A percentile compares a stretch with the other conserved stretches of the same genome.
Conservation (phyloP, 2,329 filamentous ascomycete genomes). For the Fusarium oxysporum region DNA sequence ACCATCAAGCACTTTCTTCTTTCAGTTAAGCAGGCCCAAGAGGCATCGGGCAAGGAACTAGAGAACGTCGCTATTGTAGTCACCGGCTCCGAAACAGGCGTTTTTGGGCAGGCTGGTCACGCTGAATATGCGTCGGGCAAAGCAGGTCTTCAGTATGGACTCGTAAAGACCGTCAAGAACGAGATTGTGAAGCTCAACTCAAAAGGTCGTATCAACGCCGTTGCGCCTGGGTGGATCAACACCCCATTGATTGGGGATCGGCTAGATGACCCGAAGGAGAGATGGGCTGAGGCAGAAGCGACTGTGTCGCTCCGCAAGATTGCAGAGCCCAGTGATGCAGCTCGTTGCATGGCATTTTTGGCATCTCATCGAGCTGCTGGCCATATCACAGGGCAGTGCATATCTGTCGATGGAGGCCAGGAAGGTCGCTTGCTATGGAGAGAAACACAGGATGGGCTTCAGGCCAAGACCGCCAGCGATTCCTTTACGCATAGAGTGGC, state of each 20-base stretch:
- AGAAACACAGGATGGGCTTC: background rate
- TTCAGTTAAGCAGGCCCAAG: rapidly evolving
- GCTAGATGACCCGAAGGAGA: background rate
- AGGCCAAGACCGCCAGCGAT: rapidly evolving
- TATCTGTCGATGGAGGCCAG: background rate
- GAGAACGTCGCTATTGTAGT: background rate
- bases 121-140: background rate
- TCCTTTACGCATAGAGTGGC: rapidly evolving
- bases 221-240: slow-evolving; percentile 1
- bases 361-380: background rate
- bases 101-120: background rate
- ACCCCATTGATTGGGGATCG: background rate
- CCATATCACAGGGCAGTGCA: background rate
- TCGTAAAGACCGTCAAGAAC: background rate
- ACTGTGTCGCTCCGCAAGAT: background rate
- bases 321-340: background rate
- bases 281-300: background rate
- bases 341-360: background rate
- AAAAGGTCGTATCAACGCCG: background rate
- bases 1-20: slow-evolving; percentile 2
- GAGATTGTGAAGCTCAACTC: background rate
- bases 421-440: background rate
- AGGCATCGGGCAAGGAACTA: rapidly evolving
- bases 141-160: background rate
- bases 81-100: background rate